phyloP scores from a whole-genome alignment of 495 filamentous ascomycete species.

The Amorphotheca resinae region DNA sequence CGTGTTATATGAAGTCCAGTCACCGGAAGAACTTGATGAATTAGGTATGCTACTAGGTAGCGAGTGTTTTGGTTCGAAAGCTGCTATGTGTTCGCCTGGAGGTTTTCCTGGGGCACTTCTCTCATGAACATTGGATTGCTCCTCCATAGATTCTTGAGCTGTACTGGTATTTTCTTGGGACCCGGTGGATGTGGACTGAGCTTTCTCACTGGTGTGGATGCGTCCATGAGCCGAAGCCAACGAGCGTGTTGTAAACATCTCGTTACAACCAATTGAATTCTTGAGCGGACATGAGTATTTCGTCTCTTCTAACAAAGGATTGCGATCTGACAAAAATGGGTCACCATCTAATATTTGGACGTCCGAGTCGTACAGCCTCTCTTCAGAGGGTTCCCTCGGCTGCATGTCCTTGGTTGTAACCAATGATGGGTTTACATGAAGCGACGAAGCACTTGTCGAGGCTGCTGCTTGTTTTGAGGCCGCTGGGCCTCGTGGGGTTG shows the following conservation, averaged over 20 bases:
- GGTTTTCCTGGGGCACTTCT: neutral
- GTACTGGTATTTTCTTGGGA: neutral
- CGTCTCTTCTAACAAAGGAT: neutral
- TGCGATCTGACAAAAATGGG: neutral
- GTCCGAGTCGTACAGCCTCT: neutral
- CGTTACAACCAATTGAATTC: neutral
- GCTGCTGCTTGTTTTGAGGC: slow-evolving; percentile 2
- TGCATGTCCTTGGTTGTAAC: neutral
- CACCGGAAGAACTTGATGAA: neutral
- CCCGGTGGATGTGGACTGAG: neutral
- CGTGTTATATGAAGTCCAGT: too few relatives aligned
- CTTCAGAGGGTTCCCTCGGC: neutral
- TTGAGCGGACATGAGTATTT: neutral
- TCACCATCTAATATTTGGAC: neutral
- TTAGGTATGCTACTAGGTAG: neutral
- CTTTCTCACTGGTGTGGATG: neutral
- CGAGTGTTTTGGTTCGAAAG: neutral
- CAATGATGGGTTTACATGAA: slow-evolving; percentile 8
- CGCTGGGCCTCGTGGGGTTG: slow-evolving; percentile 1
- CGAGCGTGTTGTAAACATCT: neutral
- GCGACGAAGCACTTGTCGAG: slow-evolving; percentile 16
- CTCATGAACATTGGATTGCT: neutral
- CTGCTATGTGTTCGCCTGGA: neutral
- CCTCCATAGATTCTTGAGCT: neutral
- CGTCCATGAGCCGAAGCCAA: neutral